Evolutionary conservation across 495 filamentous ascomycete species (phyloP).

Genomic region (Pyrenula massariospora): DNA sequence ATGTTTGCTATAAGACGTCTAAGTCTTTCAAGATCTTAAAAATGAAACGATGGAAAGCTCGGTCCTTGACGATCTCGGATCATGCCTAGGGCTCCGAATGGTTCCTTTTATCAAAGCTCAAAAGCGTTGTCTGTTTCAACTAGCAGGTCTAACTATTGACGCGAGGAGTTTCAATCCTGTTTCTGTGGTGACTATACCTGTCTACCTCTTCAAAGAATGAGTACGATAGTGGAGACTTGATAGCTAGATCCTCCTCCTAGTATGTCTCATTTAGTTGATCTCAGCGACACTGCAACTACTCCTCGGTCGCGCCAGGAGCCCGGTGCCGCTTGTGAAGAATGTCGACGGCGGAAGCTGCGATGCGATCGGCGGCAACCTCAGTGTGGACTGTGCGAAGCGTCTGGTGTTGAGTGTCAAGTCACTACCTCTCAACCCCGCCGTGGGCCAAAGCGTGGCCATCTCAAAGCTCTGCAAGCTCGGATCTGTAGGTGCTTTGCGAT

Average conservation of each 20-base stretch:
- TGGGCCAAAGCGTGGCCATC: slow-evolving; percentile 41
- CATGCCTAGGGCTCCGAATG: too few relatives aligned
- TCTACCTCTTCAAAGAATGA: too few relatives aligned
- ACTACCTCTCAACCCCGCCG: slow-evolving; percentile 31
- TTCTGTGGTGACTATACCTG: too few relatives aligned
- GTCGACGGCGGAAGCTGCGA: slow-evolving; percentile 21
- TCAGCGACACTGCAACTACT: background rate
- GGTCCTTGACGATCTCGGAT: too few relatives aligned
- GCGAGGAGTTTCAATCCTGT: background rate
- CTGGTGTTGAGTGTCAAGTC: slow-evolving; percentile 34
- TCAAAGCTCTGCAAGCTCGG: slow-evolving; percentile 34
- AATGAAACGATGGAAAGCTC: too few relatives aligned
- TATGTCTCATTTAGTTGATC: background rate
- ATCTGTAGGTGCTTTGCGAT: slow-evolving; percentile 23
- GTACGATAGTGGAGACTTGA: too few relatives aligned
- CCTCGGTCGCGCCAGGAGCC: slow-evolving; percentile 23
- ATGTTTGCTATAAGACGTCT: too few relatives aligned
- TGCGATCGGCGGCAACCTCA: slow-evolving; percentile 22
- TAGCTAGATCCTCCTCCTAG: too few relatives aligned
- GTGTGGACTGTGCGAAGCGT: slow-evolving; percentile 26
- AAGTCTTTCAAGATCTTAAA: too few relatives aligned
- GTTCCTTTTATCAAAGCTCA: background rate
- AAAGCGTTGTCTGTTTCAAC: background rate
- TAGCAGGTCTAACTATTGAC: background rate
- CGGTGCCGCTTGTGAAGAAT: slow-evolving; percentile 22